Evolutionary conservation across 1,284 basidiomycete species (phyloP), one percentile per base, ranked within the genome.

Genomic region (Austroboletus olivaceoglutinosus): DNA sequence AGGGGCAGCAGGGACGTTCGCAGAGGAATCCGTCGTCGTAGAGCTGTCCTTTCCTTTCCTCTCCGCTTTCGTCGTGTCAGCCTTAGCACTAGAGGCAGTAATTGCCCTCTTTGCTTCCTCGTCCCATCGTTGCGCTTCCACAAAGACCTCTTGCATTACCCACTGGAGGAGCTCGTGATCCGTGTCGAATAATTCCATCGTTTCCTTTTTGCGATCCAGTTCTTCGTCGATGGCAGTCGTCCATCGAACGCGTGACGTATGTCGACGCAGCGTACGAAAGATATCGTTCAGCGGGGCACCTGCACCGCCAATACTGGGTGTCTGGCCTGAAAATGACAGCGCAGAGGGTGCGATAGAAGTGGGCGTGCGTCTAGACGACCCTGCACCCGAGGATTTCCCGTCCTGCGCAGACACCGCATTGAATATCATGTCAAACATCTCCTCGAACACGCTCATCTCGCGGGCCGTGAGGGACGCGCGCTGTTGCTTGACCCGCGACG

Each of bases 111-210:
- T 70, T 2, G 77, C 77, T 21, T 71, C 75, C 37, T 73, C 73
- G 57, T 80, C 78, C 59, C 76, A 80, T 44, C 63, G 63, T 56
- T 70, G 64, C 3, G 78, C 79, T 57, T 82, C 77, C 29, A 69
- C 76, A 63, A 93, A 93, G 2, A 93, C 81, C 51, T 87, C 81
- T 18, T 73, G 69, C 60, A 79, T 74, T 12, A 89, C 83, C 91
- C 91, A 95, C 38, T 83, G 76, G 33, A 94, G 72, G 25, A 94
- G 74, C 50, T 89, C 80, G 44, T 82, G 73, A 61, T 93, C 90
- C 2, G 80, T 86, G 21, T 76, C 70, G 57, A 88, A 88, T 7
- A 81, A 60, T 43, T 85, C 78, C 73, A 94, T 86, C 53, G 82
- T 80, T 62, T 93, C 90, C 63, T 82, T 84, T 61, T 89, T 83